These are phyloP conservation scores for Zygosaccharomyces bailii DNA, from an alignment of 805 yeast species.

Conservation along the genomic window DNA sequence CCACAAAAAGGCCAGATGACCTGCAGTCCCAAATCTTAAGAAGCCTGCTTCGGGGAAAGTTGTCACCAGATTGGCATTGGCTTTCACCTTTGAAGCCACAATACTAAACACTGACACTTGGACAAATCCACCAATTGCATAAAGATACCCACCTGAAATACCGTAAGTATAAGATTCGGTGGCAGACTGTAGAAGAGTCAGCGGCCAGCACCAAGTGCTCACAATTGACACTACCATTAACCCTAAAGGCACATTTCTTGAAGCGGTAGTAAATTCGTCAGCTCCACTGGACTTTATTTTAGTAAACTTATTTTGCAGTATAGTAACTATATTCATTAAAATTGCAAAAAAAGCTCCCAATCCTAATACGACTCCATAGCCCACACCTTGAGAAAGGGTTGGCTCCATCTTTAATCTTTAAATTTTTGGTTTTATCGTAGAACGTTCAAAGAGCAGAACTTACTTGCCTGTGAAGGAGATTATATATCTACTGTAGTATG, in stretches of 20 bases:
- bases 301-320: conserved; percentile 37
- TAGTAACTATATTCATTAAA: conserved; percentile 41
- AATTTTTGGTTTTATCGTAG: neutral
- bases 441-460: no score
- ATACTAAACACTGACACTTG: conserved; percentile 38
- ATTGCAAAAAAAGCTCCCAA: conserved; percentile 44
- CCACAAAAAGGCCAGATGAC: conserved; percentile 39
- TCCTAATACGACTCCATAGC: conserved; percentile 37
- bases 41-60: conserved; percentile 43
- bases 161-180: conserved; percentile 34
- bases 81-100: conserved; percentile 37
- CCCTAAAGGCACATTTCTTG: conserved; percentile 43
- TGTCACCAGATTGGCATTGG: conserved; percentile 38
- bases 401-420: conserved; percentile 9
- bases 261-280: conserved; percentile 46
- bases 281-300: conserved; percentile 27
- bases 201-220: conserved; percentile 41
- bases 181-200: conserved; percentile 35
- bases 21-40: conserved; percentile 41
- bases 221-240: conserved; percentile 43
- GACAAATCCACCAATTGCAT: conserved; percentile 28
- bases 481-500: no score
- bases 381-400: conserved; percentile 22
- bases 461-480: neutral
- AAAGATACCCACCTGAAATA: conserved; percentile 34